Evolutionary conservation across 768 basidiomycete species (phyloP), one percentile per base, ranked within the genome.

Genomic region (Inosperma sp.): DNA sequence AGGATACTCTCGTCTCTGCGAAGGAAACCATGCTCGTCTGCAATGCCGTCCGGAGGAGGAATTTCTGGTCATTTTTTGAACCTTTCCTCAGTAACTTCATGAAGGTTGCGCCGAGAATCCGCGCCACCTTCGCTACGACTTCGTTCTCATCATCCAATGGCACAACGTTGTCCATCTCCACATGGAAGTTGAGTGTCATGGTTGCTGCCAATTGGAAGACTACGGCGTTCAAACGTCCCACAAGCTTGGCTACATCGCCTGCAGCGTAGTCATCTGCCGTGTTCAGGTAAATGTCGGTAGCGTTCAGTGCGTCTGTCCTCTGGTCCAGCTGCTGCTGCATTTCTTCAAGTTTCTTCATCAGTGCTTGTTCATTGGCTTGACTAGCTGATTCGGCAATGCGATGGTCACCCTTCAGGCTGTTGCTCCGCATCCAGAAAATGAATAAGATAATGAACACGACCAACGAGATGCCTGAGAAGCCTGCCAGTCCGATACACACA

Each of bases 1-100:
- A 72, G 9, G 67, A 68, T 44, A 75, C 66, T 27, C 76, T 73
- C 76, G 75, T 76, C 34, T 75, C 70, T 3, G 71, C 65, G 54
- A 75, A 75, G 5, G 72, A 72, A 25, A 68, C 55, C 65, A 77
- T 68, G 22, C 69, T 69, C 27, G 71, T 66, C 53, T 74, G 72
- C 51, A 78, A 63, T 3, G 74, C 74, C 46, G 75, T 67, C 40
- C 72, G 72, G 23, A 76, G 61, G 30, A 74, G 49, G 16, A 68
- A 65, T 7, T 70, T 67, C 50, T 68, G 60, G 51, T 65, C 64
- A 51, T 74, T 72, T 39, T 69, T 66, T 4, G 66, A n/a, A n/a
- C n/a, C 61, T 9, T 56, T 51, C 56, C 62, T 66, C 22, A 77
- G 58, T 51, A 75, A 51, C 29, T 68, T 66, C 17, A 72, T 67